Evolutionary conservation across 2,329 filamentous ascomycete species (phyloP).

Genomic region (Calonectria henricotiae): DNA sequence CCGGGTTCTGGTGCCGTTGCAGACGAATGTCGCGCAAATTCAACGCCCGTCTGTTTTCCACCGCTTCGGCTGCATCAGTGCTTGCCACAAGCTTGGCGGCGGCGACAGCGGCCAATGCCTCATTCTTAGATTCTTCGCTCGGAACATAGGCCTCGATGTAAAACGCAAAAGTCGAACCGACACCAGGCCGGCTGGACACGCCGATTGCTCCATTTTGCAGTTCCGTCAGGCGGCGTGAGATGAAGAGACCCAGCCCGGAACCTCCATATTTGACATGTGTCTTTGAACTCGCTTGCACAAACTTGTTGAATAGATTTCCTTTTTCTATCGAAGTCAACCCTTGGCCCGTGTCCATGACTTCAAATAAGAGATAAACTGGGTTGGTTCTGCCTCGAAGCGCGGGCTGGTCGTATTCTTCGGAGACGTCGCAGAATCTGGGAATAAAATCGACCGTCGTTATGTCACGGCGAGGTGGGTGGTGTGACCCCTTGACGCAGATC

Average conservation of each 20-base stretch:
- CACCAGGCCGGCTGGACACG: conserved; percentile 77
- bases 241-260: conserved; percentile 84
- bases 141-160: conserved; percentile 76
- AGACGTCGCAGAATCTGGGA: conserved; percentile 68
- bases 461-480: conserved; percentile 58
- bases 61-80: conserved; percentile 41
- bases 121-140: conserved; percentile 59
- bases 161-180: conserved; percentile 84
- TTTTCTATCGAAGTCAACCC: conserved; percentile 81
- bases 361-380: conserved; percentile 78
- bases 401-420: conserved; percentile 59
- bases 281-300: conserved; percentile 83
- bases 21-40: conserved; percentile 46
- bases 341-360: conserved; percentile 84
- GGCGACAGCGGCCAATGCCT: conserved; percentile 60
- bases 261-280: conserved; percentile 87
- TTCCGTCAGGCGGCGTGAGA: conserved; percentile 84
- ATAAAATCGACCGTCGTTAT: conserved; percentile 74
- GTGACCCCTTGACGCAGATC: conserved; percentile 65
- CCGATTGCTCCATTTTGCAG: conserved; percentile 87
- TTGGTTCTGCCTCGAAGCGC: conserved; percentile 58
- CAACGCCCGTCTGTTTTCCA: conserved; percentile 42
- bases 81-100: conserved; percentile 55
- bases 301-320: conserved; percentile 83
- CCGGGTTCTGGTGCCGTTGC: conserved; percentile 50